These are phyloP conservation scores for Nicotiana undulata DNA, from an alignment of 257 asterid genomes.

Conservation along the genomic window DNA sequence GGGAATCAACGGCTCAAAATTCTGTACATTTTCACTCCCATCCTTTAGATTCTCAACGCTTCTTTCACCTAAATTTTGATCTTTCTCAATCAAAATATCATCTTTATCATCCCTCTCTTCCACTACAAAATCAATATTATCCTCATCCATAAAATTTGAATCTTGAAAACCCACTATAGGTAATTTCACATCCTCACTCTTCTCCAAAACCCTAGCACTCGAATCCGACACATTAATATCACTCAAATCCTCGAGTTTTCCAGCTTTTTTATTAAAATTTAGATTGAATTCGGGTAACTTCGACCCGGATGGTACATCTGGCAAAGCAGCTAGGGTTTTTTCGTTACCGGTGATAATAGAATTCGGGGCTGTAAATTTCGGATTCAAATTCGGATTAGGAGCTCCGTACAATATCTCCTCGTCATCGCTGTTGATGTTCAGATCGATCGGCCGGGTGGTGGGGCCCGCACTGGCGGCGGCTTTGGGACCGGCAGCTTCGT, in stretches of 20 bases:
- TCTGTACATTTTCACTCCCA: constrained; percentile 15
- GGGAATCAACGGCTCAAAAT: constrained; percentile 39
- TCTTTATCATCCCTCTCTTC: constrained; percentile 57
- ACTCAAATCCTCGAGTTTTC: constrained; percentile 11
- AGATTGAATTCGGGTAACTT: constrained; percentile 31
- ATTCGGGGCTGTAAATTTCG: constrained; percentile 16
- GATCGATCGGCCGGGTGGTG: constrained; percentile 53
- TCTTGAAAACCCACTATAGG: constrained; percentile 26
- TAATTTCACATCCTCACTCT: constrained; percentile 29
- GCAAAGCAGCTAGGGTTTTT: constrained; percentile 17
- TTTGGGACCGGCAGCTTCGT: constrained; percentile 7
- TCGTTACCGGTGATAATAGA: constrained; percentile 20
- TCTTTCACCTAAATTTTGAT: constrained; percentile 9
- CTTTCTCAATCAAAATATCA: constrained; percentile 38
- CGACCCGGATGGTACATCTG: constrained; percentile 7
- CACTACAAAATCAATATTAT: constrained; percentile 44
- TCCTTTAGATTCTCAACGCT: constrained; percentile 8
- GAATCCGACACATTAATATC: constrained; percentile 16
- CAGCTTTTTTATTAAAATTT: constrained; percentile 19
- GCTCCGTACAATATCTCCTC: constrained; percentile 40
- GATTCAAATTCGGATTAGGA: constrained; percentile 17
- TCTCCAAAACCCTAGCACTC: constrained; percentile 49
- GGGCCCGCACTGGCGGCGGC: constrained; percentile 15
- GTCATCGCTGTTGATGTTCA: constrained; percentile 44
- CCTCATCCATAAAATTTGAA: constrained; percentile 46